Base-by-base conservation (phyloP, 1,139 yeast species). In the Sugiyamaella pinicola region DNA sequence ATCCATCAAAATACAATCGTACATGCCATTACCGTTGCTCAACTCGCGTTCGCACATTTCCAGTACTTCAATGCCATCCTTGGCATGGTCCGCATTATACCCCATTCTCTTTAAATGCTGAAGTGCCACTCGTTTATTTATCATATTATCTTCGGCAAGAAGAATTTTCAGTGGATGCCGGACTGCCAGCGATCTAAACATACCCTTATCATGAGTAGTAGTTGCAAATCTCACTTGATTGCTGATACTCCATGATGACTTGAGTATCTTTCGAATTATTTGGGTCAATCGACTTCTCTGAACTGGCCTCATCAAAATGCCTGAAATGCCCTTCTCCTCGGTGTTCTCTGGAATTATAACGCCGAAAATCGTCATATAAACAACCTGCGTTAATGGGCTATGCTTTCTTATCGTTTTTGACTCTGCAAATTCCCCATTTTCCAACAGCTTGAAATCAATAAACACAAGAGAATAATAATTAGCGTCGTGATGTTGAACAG, bases 31-130 rank as follows among this genome's bases (percentile, higher is more conserved):
- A 2, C 61, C 61, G 4, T 52, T 53, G 15, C 47, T 47, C 29
- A 63, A 35, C 52, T 64, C 65, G 9, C 63, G 64, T 38, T 69
- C 65, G 57, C 79, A 77, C 62, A 67, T 73, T 45, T 74, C 76
- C 15, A 79, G 57, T 2, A 73, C 83, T 55, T 77, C 81, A 19
- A 77, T 75, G 0, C 83, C 83, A 58, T 79, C 82, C 58, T 77
- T 77, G 24, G 83, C 84, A 55, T 79, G 81, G 51, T 78, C 83
- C 0, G 81, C 83, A 1, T 65, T 58, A 61, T 79, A 81, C 0
- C 84, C 84, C 61, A 81, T 67, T 55, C 78, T 74, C 58, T 76
- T 76, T 57, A 82, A 68, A 56, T 79, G 81, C 60, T 77, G 79
- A 24, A 75, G 61, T 0, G 82, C 83, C 26, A 80, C 83, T 51